phyloP scores from a whole-genome alignment of 108 stramenopile species.

The Nannochloropsis salina region DNA sequence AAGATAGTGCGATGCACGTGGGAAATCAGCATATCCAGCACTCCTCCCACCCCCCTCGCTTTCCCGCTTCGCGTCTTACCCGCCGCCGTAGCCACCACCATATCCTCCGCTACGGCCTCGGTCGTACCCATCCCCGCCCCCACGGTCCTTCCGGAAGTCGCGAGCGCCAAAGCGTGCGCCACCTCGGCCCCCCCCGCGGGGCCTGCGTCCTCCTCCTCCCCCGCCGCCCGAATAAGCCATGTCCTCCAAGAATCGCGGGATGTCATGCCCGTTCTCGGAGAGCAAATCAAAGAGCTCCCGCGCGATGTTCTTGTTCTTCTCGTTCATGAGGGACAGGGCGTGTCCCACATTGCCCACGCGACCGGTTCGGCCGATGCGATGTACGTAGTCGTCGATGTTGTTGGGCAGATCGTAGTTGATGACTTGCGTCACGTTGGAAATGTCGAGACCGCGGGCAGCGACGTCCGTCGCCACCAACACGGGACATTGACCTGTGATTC shows the following conservation, averaged over 20 bases:
- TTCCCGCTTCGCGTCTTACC: background rate
- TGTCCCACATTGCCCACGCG: conserved; percentile 63
- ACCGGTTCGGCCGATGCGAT: conserved; percentile 66
- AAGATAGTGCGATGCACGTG: too few relatives aligned
- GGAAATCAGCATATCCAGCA: too few relatives aligned
- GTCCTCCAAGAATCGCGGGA: conserved; percentile 43
- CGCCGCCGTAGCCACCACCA: conserved; percentile 7
- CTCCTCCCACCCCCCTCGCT: background rate
- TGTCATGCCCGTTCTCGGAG: conserved; percentile 50
- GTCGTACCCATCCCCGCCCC: conserved; percentile 36
- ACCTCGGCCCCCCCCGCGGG: conserved; percentile 24
- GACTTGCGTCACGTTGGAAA: conserved; percentile 60
- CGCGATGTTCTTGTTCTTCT: conserved; percentile 60
- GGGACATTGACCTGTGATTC: conserved; percentile 37
- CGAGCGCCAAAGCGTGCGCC: conserved; percentile 41
- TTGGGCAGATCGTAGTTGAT: conserved; percentile 65
- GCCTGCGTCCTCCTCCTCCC: conserved; percentile 38
- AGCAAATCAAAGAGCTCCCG: conserved; percentile 54
- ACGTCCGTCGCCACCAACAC: conserved; percentile 67
- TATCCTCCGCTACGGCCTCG: conserved; percentile 21
- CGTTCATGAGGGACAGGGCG: conserved; percentile 61
- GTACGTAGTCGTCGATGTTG: conserved; percentile 63
- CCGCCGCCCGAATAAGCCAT: conserved; percentile 43
- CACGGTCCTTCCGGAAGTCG: conserved; percentile 49
- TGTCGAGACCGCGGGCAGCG: conserved; percentile 64